Conservation (phyloP, 805 yeast genomes). For the Suhomyces sp. region DNA sequence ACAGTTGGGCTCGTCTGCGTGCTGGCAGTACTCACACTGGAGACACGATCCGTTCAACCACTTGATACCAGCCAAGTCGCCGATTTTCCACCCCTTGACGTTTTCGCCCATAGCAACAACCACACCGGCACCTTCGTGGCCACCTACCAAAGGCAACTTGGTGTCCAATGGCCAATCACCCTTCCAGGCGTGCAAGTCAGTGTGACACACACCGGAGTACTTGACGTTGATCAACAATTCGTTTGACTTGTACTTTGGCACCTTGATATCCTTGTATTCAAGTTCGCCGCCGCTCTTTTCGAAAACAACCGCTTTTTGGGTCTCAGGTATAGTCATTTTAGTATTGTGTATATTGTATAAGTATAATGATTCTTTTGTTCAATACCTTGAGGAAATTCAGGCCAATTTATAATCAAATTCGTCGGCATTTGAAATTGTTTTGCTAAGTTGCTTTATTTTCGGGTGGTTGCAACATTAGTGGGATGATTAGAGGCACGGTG, state of each 20-base stretch:
- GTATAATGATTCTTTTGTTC: background rate
- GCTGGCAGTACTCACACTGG: slow-evolving; percentile 41
- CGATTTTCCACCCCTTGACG: slow-evolving; percentile 42
- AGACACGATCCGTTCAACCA: slow-evolving; percentile 48
- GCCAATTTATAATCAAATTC: background rate
- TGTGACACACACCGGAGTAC: slow-evolving; percentile 47
- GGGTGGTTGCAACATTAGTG: background rate
- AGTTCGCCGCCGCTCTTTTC: slow-evolving; percentile 43
- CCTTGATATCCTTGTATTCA: slow-evolving; percentile 31
- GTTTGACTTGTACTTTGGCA: slow-evolving; percentile 35
- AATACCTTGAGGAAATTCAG: background rate
- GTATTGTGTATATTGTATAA: background rate
- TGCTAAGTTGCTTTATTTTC: background rate
- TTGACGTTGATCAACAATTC: slow-evolving; percentile 43
- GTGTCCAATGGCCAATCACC: slow-evolving; percentile 47
- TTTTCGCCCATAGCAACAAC: slow-evolving; percentile 42
- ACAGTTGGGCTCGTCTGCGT: slow-evolving; percentile 51
- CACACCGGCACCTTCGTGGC: slow-evolving; percentile 49
- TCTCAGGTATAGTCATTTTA: slow-evolving; percentile 27
- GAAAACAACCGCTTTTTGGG: slow-evolving; percentile 43
- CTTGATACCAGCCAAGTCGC: slow-evolving; percentile 44
- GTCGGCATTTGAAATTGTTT: background rate
- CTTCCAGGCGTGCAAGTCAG: slow-evolving; percentile 47
- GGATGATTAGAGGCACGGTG: background rate
- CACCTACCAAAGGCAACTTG: slow-evolving; percentile 46